Base-by-base conservation (phyloP, 139 green algal species). In the Auxenochlorella pyrenoidosa region DNA sequence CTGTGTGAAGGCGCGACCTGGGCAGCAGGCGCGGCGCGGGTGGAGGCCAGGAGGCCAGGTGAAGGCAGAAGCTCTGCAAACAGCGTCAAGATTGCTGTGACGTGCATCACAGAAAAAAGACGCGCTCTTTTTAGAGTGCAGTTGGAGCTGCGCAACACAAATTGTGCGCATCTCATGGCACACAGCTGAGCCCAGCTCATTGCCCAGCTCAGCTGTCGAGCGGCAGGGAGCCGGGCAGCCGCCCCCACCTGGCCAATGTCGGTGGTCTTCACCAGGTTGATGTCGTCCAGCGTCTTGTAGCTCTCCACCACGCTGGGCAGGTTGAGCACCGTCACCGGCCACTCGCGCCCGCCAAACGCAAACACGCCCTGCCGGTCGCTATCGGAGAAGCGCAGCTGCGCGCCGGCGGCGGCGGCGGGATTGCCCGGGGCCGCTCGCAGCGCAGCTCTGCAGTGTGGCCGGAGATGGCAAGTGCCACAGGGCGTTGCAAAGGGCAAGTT, bases 211-310 rank as follows among this genome's bases (percentile, higher is more conserved):
- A n/a, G n/a, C n/a, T n/a, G n/a, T n/a, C n/a, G 54, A 24, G 54
- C 54, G 16, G 54, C 2, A 63, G 54, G 22, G 54, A 63, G 16
- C 13, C 24, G 36, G 26, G n/a, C n/a, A 54, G 40, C 72, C 66
- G 15, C 24, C 8, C 75, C 10, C 80, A 85, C 80, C 80, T 85
- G 80, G 40, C 80, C 96, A 28, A 99, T 89, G 84, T 99, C 95
- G 21, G 86, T 91, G 21, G 89, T 94, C 83, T 99, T 99, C 28
- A 99, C 95, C 51, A 98, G 91, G 90, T 98, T 96, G n/a, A 93
- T 89, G 59, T 99, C 96, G 79, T 99, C 96, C 44, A 96, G 94
- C 10, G 96, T 98, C 88, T 99, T 99, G 93, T 96, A 99, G 34
- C 92, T 94, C 88, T 99, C 97, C 51, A 97, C 92, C 15, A 98